Evolutionary conservation across 2,329 filamentous ascomycete species (phyloP).

Genomic region (Colletotrichum spinosum): DNA sequence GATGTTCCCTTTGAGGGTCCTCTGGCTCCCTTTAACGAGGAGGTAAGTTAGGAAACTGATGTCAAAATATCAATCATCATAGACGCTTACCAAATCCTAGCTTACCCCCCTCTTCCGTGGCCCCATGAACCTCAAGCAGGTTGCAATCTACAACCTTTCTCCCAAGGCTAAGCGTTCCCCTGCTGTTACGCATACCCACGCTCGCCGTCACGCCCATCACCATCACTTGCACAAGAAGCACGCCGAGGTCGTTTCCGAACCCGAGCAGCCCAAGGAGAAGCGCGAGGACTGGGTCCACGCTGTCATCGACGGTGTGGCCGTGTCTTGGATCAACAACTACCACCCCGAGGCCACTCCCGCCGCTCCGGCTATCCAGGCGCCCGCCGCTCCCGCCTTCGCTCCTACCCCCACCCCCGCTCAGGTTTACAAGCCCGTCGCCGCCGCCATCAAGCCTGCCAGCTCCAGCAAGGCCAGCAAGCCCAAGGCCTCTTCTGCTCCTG

Average conservation of each 20-base stretch:
- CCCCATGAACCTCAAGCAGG: conserved; percentile 73
- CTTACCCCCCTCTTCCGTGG: conserved; percentile 80
- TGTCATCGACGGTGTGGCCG: conserved; percentile 67
- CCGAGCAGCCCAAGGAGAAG: conserved; percentile 53
- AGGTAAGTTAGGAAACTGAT: conserved; percentile 61
- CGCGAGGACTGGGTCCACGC: conserved; percentile 65
- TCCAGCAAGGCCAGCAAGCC: conserved; percentile 36
- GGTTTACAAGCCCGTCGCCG: conserved; percentile 34
- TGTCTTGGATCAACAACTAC: conserved; percentile 70
- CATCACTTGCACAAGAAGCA: conserved; percentile 62
- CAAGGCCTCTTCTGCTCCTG: conserved; percentile 17
- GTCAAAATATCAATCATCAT: conserved; percentile 27
- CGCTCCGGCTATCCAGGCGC: conserved; percentile 25
- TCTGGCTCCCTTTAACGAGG: conserved; percentile 76
- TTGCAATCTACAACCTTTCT: conserved; percentile 75
- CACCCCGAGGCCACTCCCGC: conserved; percentile 38
- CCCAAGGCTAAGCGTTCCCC: conserved; percentile 45
- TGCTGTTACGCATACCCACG: conserved; percentile 44
- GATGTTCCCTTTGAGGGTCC: conserved; percentile 67
- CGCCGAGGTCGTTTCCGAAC: conserved; percentile 44
- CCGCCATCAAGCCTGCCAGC: conserved; percentile 29
- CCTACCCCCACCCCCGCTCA: conserved; percentile 30
- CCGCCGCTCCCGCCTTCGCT: conserved; percentile 34
- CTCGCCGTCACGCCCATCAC: conserved; percentile 52
- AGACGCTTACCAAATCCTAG: conserved; percentile 51